Percentiles rank a stretch among this genome's conserved stretches.
Conservation (phyloP, 352 stramenopile genomes). For the Phytophthora capsici region DNA sequence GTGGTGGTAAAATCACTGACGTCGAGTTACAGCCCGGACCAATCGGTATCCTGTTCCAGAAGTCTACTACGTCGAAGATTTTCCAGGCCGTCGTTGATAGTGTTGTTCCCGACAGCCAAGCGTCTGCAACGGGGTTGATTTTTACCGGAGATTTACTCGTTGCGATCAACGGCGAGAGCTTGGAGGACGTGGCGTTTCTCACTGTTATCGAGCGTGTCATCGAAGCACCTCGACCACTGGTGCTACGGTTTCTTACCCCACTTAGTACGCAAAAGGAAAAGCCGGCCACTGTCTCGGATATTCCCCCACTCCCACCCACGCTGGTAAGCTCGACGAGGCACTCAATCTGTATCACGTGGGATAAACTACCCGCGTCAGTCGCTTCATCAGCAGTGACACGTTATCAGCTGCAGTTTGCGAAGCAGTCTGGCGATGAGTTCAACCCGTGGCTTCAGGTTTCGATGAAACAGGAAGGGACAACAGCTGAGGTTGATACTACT, state of each 20-base stretch:
- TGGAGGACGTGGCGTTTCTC: slow-evolving; percentile 69
- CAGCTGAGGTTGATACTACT: slow-evolving; percentile 44
- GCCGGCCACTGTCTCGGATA: slow-evolving; percentile 49
- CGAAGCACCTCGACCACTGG: slow-evolving; percentile 63
- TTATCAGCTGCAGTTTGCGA: slow-evolving; percentile 74
- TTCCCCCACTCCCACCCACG: slow-evolving; percentile 64
- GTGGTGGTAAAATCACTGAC: slow-evolving; percentile 52
- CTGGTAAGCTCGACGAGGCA: slow-evolving; percentile 69
- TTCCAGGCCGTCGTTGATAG: slow-evolving; percentile 84
- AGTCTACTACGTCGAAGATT: slow-evolving; percentile 64
- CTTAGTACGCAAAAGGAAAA: slow-evolving; percentile 47
- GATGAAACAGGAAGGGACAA: slow-evolving; percentile 60
- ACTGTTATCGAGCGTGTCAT: slow-evolving; percentile 84
- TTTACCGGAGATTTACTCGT: slow-evolving; percentile 76
- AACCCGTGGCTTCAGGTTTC: slow-evolving; percentile 58
- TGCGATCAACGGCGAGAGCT: slow-evolving; percentile 72
- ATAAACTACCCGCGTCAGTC: slow-evolving; percentile 38
- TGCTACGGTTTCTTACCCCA: slow-evolving; percentile 74
- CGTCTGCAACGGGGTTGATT: slow-evolving; percentile 70
- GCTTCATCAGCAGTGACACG: slow-evolving; percentile 28
- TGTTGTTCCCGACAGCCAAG: slow-evolving; percentile 82
- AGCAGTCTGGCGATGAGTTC: slow-evolving; percentile 65
- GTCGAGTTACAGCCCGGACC: slow-evolving; percentile 74
- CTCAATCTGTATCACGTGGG: slow-evolving; percentile 71
- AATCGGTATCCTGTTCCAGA: slow-evolving; percentile 84